Evolutionary conservation across 225 moss, liverwort and hornwort species (phyloP), one percentile per base, ranked within the genome.

Genomic region (Bryum argenteum): DNA sequence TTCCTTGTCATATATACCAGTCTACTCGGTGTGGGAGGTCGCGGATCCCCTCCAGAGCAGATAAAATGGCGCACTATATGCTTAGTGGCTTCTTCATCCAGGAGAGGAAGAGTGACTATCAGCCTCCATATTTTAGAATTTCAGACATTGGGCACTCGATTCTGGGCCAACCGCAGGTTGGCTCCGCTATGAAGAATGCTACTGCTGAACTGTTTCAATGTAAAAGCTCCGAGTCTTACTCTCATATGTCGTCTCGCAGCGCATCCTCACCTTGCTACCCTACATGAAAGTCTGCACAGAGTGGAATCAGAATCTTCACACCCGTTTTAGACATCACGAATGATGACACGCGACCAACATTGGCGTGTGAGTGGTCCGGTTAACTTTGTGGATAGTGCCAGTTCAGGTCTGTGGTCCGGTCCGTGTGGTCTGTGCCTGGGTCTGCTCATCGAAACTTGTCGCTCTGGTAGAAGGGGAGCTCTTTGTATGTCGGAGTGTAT

Each of bases 91-190:
- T 57, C 28, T 20, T 57, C 0, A 39, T 53, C 26, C 54, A 26
- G 54, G 45, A 54, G 70, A 45, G 41, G 15, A 9, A 16, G 71
- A 72, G n/a, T 22, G 51, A 68, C 63, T 42, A 26, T 41, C 15
- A 47, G 43, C 70, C 40, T 52, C 43, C 0, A n/a, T 16, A 56
- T 15, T 21, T 37, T 18, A 44, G 73, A n/a, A 41, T 44, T 69
- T 45, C 15, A 45, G 26, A 42, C 16, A 21, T 9, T 63, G 10
- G 2, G 43, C 17, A 47, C 28, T 60, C 10, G 61, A 63, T 38
- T 57, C 45, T 47, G 21, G 43, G 80, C 57, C 77, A 77, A 84
- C 62, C 6, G 11, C 43, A 80, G 67, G 74, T 77, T 84, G 77
- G 80, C 77, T 38, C 77, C 23, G 26, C 24, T 12, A 17, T 74